These are phyloP conservation scores for Psilocybe cyanescens DNA, from an alignment of 768 basidiomycete genomes.

Conservation along the genomic window DNA sequence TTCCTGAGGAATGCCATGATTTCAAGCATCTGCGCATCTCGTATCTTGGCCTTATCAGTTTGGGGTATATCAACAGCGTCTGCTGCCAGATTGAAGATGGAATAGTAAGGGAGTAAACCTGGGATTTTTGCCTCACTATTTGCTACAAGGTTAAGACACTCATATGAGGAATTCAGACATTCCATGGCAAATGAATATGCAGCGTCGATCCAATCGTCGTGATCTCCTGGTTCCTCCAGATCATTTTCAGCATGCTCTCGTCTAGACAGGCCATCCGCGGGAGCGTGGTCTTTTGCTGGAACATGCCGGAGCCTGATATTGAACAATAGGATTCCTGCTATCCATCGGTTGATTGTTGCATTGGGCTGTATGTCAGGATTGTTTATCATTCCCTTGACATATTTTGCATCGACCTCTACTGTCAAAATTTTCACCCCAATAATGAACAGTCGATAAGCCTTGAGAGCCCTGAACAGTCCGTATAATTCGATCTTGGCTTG, in stretches of 20 bases:
- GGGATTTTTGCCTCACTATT: too few relatives aligned
- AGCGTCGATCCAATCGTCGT: slow-evolving; percentile 6
- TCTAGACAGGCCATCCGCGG: slow-evolving; percentile 13
- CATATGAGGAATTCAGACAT: too few relatives aligned
- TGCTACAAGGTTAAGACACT: too few relatives aligned
- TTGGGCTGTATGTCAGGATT: slow-evolving; percentile 40
- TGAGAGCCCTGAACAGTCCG: slow-evolving; percentile 27
- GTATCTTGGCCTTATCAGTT: too few relatives aligned
- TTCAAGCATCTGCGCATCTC: too few relatives aligned
- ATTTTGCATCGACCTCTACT: slow-evolving; percentile 33
- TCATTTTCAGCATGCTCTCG: too few relatives aligned
- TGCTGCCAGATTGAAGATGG: too few relatives aligned
- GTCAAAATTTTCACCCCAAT: slow-evolving; percentile 26
- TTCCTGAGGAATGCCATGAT: too few relatives aligned
- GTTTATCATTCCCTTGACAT: slow-evolving; percentile 40
- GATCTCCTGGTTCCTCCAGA: not conserved
- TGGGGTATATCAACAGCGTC: too few relatives aligned
- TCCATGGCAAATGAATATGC: slow-evolving; percentile 11
- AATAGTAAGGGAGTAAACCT: too few relatives aligned
- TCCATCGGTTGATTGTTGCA: slow-evolving; percentile 44
- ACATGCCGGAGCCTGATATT: slow-evolving; percentile 40
- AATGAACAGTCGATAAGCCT: slow-evolving; percentile 22
- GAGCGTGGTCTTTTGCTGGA: slow-evolving; percentile 24
- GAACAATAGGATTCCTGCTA: slow-evolving; percentile 39
- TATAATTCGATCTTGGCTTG: slow-evolving; percentile 36